These are phyloP conservation scores for Torulaspora delbrueckii DNA, from an alignment of 805 yeast genomes.

Conservation along the genomic window DNA sequence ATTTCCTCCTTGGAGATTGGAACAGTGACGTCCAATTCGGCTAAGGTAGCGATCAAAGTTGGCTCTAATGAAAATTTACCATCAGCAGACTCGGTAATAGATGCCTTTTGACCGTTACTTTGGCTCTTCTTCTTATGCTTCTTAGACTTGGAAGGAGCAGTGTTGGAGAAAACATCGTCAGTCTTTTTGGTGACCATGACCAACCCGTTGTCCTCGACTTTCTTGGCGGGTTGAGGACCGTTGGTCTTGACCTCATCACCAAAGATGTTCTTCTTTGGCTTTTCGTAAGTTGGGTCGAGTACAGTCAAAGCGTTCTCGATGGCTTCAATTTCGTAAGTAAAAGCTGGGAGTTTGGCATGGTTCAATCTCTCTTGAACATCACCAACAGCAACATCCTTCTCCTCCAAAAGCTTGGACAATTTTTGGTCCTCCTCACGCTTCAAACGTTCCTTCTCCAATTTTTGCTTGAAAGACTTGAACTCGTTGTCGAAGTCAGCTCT, in stretches of 20 bases:
- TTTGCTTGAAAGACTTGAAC: constrained; percentile 63
- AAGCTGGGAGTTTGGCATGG: constrained; percentile 78
- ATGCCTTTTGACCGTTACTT: constrained; percentile 16
- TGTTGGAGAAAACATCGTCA: constrained; percentile 45
- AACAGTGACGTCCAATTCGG: constrained; percentile 69
- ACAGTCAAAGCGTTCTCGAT: constrained; percentile 66
- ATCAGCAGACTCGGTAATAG: constrained; percentile 19
- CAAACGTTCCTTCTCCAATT: constrained; percentile 69
- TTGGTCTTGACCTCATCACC: constrained; percentile 30
- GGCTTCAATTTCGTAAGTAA: constrained; percentile 66
- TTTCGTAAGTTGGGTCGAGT: constrained; percentile 76
- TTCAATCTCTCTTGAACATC: constrained; percentile 66
- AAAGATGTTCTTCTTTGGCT: constrained; percentile 40
- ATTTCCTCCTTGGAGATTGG: constrained; percentile 76
- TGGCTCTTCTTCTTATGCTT: constrained; percentile 49
- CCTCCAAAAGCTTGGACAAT: constrained; percentile 43
- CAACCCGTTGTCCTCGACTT: constrained; percentile 60
- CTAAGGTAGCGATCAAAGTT: constrained; percentile 67
- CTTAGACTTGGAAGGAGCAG: constrained; percentile 46
- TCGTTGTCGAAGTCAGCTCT: constrained; percentile 73
- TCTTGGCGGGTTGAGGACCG: constrained; percentile 48
- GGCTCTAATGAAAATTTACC: constrained; percentile 71
- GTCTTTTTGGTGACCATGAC: constrained; percentile 45
- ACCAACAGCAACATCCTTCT: constrained; percentile 49
- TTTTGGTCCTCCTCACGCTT: constrained; percentile 54